Conservation (phyloP, 176 grass and related monocot genomes). For the Carex littledalei region DNA sequence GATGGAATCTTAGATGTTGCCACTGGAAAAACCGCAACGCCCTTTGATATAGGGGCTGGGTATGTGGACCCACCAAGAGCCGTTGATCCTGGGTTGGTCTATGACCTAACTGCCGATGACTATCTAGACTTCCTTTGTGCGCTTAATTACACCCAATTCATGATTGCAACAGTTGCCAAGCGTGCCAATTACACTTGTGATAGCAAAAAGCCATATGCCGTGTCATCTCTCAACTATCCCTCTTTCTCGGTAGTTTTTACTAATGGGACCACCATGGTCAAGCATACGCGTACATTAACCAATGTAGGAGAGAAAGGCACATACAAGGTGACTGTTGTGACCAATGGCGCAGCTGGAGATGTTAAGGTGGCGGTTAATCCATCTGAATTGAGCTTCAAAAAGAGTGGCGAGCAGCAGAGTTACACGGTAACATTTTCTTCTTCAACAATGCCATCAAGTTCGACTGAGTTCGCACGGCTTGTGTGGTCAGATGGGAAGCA, state of each 20-base stretch:
- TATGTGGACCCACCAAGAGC: constrained; percentile 80
- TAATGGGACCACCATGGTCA: constrained; percentile 29
- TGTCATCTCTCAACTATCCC: constrained; percentile 77
- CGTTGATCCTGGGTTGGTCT: constrained; percentile 71
- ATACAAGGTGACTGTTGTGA: constrained; percentile 56
- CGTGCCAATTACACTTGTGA: constrained; percentile 41
- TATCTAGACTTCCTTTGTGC: constrained; percentile 96
- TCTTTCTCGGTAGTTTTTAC: constrained; percentile 64
- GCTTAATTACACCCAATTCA: constrained; percentile 56
- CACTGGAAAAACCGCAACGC: constrained; percentile 49
- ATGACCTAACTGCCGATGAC: constrained; percentile 57
- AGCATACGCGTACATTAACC: constrained; percentile 75
- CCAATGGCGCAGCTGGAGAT: constrained; percentile 22
- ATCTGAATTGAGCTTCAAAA: constrained; percentile 48
- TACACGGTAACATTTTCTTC: constrained; percentile 71
- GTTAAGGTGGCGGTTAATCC: constrained; percentile 62
- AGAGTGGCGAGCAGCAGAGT: constrained; percentile 66
- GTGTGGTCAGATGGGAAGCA: constrained; percentile 75
- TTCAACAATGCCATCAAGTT: constrained; percentile 39
- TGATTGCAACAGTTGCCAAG: constrained; percentile 65
- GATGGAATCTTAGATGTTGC: constrained; percentile 62
- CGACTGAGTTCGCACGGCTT: constrained; percentile 55
- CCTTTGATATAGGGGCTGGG: constrained; percentile 78
- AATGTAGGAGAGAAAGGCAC: constrained; percentile 56
- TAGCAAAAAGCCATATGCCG: constrained; percentile 38